Evolutionary conservation across 768 basidiomycete genomes (phyloP).

Genomic region (Suillus discolor): DNA sequence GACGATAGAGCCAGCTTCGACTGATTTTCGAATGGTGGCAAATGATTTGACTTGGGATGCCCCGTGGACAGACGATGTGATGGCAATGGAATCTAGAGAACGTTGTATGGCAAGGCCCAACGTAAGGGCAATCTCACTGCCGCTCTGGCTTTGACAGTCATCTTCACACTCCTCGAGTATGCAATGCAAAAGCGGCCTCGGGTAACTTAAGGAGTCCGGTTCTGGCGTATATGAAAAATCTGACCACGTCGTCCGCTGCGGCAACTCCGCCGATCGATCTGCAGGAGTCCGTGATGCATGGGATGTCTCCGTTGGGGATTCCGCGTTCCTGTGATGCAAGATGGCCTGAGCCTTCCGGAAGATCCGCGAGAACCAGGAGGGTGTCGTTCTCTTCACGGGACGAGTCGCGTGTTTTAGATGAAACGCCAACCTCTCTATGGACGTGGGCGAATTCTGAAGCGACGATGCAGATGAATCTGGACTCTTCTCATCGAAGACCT

Average conservation of each 20-base stretch:
- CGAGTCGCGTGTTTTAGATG: neutral
- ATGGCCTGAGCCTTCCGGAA: neutral
- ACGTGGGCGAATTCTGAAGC: neutral
- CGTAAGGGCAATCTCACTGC: constrained; percentile 15
- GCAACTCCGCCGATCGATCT: neutral
- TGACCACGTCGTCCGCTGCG: constrained; percentile 32
- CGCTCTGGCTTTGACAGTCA: constrained; percentile 23
- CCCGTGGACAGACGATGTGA: constrained; percentile 2
- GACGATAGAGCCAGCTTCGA: neutral
- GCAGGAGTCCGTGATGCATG: neutral
- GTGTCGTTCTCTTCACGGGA: neutral
- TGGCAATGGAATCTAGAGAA: constrained; percentile 16
- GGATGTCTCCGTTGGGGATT: neutral
- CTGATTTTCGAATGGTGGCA: neutral
- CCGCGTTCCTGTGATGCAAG: neutral
- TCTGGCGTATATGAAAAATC: constrained; percentile 25
- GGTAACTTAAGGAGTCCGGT: constrained; percentile 17
- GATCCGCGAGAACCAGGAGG: neutral
- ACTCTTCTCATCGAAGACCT: neutral
- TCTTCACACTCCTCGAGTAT: constrained; percentile 35
- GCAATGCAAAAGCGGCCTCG: constrained; percentile 24
- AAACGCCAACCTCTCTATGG: neutral
- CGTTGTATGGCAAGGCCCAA: constrained; percentile 17
- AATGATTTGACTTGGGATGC: constrained; percentile 1
- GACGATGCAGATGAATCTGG: neutral